Base-by-base conservation (phyloP, 257 asterid species). In the Craterostigma plantagineum region DNA sequence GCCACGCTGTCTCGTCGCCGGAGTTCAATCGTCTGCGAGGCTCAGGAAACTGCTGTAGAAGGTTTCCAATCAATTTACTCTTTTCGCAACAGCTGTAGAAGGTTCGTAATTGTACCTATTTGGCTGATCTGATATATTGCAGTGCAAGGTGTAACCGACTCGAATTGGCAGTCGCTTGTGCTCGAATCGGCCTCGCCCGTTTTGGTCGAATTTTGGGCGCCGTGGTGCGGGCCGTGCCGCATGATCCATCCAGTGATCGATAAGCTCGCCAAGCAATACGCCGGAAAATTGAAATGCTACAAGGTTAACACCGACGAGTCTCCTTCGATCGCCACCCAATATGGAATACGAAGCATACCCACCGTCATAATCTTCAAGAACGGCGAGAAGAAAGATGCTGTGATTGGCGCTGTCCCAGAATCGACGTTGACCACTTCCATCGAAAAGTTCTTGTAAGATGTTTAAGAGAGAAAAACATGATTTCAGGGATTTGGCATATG, bases 161-260 rank as follows among this genome's bases (percentile, higher is more conserved):
- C 68, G 8, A 17, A 52, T 43, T 86, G 96, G 96, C 56, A 81
- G 59, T 17, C 70, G 4, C 42, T 23, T 15, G 96, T 86, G 4
- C 71, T 86, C 0, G 79, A 63, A 38, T 58, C 62, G 13, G 58
- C 66, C 14, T 4, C 18, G 13, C 91, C 96, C 11, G 96, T 86
- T 45, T 49, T 86, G 61, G 91, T 86, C 30, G 96, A 86, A 60
- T 86, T 81, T 50, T 86, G 96, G 96, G 96, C 96, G 34, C 96
- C 96, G 30, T 23, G 30, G 30, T 23, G 30, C 30, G 30, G 30
- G 30, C 30, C 30, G 4, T 23, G 30, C 30, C 30, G 30, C 30
- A 23, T 23, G 30, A 23, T 23, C 2, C 30, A 23, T 23, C 30
- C 30, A 2, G 30, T 23, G 30, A 23, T 23, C 30, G 30, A 23